Evolutionary conservation across 1,139 yeast species (phyloP), one percentile per base, ranked within the genome.

Genomic region (Zygosaccharomyces sapae): DNA sequence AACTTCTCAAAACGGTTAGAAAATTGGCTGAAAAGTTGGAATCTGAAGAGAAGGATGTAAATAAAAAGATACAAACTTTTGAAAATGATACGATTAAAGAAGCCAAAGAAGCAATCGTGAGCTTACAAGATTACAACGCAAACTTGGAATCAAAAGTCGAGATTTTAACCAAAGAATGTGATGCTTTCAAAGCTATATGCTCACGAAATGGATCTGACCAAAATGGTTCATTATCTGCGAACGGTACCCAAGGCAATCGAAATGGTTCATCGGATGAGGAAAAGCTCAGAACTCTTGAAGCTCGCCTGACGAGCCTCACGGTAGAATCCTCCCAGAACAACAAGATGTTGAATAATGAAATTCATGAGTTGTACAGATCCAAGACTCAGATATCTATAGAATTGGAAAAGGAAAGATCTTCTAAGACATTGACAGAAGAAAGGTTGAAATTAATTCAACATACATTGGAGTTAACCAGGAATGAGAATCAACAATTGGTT

Each of bases 1-100:
- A 85, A 44, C 72, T 90, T 35, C 68, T 89, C 33, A 71, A 73
- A 37, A 77, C 84, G 1, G 80, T 86, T 0, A 74, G 97, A 54
- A 79, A 79, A 47, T 71, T 90, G 29, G 89, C 92, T n/a, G 71
- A 75, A 41, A 77, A 79, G 56, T 71, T 89, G 54, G 97, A 90
- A 60, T 61, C 63, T 38, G 72, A 73, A 45, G 81, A 77, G 48
- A 55, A 55, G 6, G 34, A 62, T 6, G 69, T 72, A 46, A 74
- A 43, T 20, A 25, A 74, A 39, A 72, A 70, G 45, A 67, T 76
- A 50, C 74, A 73, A 33, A 69, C 70, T 12, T 57, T 77, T 30
- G 87, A 81, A 58, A 74, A 77, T n/a, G 70, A 74, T 8, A 86
- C 85, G 0, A 73, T 83, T 7, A 76, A 74, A 44, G 94, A 84